Evolutionary conservation across 805 yeast genomes (phyloP).

Genomic region (Candida sakaeoensis): DNA sequence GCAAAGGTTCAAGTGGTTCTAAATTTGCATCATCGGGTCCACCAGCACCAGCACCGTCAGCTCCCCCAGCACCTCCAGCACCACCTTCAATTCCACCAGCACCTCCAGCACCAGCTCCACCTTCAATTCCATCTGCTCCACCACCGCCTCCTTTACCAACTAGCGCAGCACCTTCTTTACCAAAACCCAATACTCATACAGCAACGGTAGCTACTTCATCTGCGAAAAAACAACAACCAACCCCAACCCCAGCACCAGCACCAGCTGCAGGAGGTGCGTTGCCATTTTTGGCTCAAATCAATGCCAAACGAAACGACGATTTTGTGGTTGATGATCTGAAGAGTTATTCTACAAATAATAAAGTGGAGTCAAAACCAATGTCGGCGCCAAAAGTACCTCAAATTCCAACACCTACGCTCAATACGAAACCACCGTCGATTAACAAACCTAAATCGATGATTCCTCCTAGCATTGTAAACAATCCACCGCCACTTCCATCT

Average conservation of each 20-base stretch:
- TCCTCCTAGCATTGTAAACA: conserved; percentile 10
- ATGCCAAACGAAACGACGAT: conserved; percentile 50
- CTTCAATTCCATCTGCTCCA: conserved; percentile 8
- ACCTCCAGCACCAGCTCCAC: conserved; percentile 10
- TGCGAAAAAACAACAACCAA: conserved; percentile 10
- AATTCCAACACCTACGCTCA: conserved; percentile 14
- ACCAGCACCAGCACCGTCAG: conserved; percentile 17
- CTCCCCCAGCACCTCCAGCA: conserved; percentile 13
- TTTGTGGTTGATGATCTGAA: conserved; percentile 38
- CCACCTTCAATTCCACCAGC: conserved; percentile 14
- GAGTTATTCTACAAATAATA: conserved; percentile 13
- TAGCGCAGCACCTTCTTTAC: conserved; percentile 14
- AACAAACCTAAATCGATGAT: not conserved
- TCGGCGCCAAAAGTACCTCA: conserved; percentile 9
- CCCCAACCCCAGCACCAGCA: conserved; percentile 12
- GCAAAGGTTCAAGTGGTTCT: conserved; percentile 22
- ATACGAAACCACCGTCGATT: conserved; percentile 2
- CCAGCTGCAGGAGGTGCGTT: conserved; percentile 37
- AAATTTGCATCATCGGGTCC: conserved; percentile 20
- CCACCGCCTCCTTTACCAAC: conserved; percentile 14
- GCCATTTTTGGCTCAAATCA: conserved; percentile 59
- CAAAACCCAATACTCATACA: conserved; percentile 13
- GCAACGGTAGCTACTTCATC: too few species aligned
- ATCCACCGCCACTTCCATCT: conserved; percentile 14
- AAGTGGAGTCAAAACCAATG: conserved; percentile 13